phyloP scores from a whole-genome alignment of 2,329 filamentous ascomycete species.

The Trichoderma cornu-damae region DNA sequence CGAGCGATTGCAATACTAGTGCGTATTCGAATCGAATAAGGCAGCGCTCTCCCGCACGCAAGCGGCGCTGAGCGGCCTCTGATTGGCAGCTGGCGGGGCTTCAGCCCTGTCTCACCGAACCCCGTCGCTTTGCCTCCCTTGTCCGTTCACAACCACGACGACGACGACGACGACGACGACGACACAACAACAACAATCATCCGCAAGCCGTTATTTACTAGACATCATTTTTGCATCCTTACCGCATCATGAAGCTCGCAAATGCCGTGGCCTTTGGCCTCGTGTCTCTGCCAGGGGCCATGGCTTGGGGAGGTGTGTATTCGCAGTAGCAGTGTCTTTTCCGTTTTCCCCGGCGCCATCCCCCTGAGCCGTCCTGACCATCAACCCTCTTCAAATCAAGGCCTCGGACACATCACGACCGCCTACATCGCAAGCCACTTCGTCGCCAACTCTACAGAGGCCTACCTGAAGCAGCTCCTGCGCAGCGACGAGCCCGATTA shows the following conservation, averaged over 20 bases:
- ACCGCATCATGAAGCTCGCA: constrained; percentile 32
- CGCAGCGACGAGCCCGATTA: constrained; percentile 51
- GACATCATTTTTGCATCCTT: too few relatives aligned
- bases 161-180: too few relatives aligned
- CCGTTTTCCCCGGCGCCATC: neutral
- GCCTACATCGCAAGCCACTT: constrained; percentile 59
- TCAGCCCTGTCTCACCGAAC: neutral
- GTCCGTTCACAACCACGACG: too few relatives aligned
- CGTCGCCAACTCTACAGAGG: constrained; percentile 50
- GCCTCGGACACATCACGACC: constrained; percentile 61
- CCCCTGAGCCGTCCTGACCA: neutral
- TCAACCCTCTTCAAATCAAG: constrained; percentile 29
- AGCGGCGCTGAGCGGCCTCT: neutral
- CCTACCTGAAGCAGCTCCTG: constrained; percentile 54
- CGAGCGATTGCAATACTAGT: too few relatives aligned
- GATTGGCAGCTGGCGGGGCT: constrained; percentile 2
- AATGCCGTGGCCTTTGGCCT: constrained; percentile 29
- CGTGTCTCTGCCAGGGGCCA: constrained; percentile 32
- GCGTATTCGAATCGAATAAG: too few relatives aligned
- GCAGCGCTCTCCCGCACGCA: constrained; percentile 2
- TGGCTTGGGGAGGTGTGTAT: constrained; percentile 41
- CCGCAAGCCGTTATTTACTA: neutral
- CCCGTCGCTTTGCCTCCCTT: neutral
- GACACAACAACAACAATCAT: neutral
- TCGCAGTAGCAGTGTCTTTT: too few relatives aligned